Evolutionary conservation across 257 asterid species (phyloP), one percentile per base, ranked within the genome.

Genomic region (Gynochthodes officinalis): DNA sequence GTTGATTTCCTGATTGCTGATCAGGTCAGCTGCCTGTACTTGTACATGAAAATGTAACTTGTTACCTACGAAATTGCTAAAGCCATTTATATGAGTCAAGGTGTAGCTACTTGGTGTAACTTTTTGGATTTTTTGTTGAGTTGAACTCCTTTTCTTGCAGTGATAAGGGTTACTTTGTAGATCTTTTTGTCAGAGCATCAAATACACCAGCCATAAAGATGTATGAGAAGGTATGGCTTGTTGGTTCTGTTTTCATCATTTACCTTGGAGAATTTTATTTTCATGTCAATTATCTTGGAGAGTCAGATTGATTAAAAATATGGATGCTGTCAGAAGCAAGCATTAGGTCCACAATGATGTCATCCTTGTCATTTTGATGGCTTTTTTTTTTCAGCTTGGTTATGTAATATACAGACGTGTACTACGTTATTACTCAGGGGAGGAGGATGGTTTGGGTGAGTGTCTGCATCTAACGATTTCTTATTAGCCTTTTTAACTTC

Each of bases 161-260:
- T 70, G 92, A 94, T 69, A 89, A 91, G 86, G 99, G 90, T 73
- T 94, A 87, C 78, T 94, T 94, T 66, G 99, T 94, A 81, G 99
- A 95, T 82, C 91, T 95, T 72, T 94, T 95, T 76, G 99, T 95
- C 75, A 87, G 99, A 83, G 98, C 98, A 77, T 95, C 98, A 72
- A 95, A 95, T 70, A 84, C 82, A 30, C 99, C 97, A 69, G 98
- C 99, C 79, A 92, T 95, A 85, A 95, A 95, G 92, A 95, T 95
- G 99, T 95, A 95, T 48, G 98, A 92, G 81, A 95, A 95, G 99
- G 99, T 95, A 84, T 32, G 61, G 19, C 48, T 57, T 54, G 16
- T 32, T 44, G 63, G 69, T 44, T 12, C 53, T 64, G n/a, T 53
- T 74, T 69, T 61, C 19, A 11, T 28, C 40, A 19, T 49, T 23